Conservation (phyloP, 2,329 filamentous ascomycete species). For the Aschersonia sp. region DNA sequence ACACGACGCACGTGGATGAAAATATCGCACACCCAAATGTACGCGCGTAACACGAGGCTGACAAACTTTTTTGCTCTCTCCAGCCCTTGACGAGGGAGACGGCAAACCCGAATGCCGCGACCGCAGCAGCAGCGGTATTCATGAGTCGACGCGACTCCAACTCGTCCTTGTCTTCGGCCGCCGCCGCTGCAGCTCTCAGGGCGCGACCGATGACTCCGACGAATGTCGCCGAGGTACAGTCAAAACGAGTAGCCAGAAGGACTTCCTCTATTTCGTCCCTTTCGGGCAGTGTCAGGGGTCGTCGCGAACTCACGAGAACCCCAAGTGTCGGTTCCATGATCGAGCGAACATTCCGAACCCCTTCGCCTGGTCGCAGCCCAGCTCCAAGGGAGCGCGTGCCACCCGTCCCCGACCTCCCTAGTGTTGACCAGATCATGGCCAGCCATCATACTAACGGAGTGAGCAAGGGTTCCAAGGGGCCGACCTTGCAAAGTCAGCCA, state of each 20-base stretch:
- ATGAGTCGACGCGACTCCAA: constrained; percentile 46
- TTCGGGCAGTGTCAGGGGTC: constrained; percentile 28
- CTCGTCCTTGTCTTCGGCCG: constrained; percentile 64
- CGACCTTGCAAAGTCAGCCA: constrained; percentile 30
- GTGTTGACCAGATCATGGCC: constrained; percentile 19
- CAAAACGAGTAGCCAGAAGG: constrained; percentile 68
- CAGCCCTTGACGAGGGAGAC: constrained; percentile 51
- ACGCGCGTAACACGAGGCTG: neutral
- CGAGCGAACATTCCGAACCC: constrained; percentile 73
- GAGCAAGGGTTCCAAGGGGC: constrained; percentile 20
- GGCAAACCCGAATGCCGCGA: constrained; percentile 58
- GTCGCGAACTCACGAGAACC: constrained; percentile 41
- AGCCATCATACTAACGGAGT: constrained; percentile 8
- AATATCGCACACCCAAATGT: neutral
- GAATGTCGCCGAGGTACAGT: constrained; percentile 69
- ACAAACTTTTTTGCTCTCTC: constrained; percentile 5
- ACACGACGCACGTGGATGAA: neutral
- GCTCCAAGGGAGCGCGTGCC: constrained; percentile 35
- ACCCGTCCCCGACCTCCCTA: constrained; percentile 63
- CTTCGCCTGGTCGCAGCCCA: constrained; percentile 41
- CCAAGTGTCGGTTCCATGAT: constrained; percentile 73
- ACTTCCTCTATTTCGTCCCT: constrained; percentile 58
- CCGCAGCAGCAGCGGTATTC: constrained; percentile 72
- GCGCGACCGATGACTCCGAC: constrained; percentile 66
- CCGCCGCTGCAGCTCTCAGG: constrained; percentile 73